Conservation (phyloP, 2,329 filamentous ascomycete species). For the Aspergillus flavus region DNA sequence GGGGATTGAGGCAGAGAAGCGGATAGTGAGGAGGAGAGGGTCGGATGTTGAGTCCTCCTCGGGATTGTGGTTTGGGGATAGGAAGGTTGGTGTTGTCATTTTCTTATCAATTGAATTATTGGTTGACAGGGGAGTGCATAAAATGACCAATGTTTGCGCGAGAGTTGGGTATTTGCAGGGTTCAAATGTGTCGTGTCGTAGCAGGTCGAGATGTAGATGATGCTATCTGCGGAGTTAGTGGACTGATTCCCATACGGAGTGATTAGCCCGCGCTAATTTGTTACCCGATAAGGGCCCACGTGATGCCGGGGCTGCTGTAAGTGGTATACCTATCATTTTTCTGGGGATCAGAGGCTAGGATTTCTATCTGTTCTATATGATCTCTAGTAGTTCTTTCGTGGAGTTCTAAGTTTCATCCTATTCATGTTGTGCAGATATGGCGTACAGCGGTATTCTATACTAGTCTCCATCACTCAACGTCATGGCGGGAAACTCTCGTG, state of each 20-base stretch:
- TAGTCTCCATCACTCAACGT: neutral
- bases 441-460: neutral
- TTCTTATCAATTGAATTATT: slow-evolving; percentile 5
- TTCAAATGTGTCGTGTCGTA: neutral
- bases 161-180: neutral
- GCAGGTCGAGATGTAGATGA: neutral
- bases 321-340: neutral
- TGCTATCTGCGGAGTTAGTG: neutral
- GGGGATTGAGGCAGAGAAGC: slow-evolving; percentile 83
- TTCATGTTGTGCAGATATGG: neutral
- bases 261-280: neutral
- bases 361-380: neutral
- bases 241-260: neutral
- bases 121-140: neutral
- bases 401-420: neutral
- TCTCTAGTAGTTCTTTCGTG: neutral
- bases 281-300: slow-evolving; percentile 9
- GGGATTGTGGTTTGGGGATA: slow-evolving; percentile 15
- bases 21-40: slow-evolving; percentile 75
- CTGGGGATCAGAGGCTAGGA: neutral
- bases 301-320: slow-evolving; percentile 7
- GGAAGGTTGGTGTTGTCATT: slow-evolving; percentile 24
- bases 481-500: slow-evolving; percentile 12
- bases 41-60: slow-evolving; percentile 15
- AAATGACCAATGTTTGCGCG: neutral